phyloP scores from a whole-genome alignment of 108 stramenopile genomes.

The Aurantiochytrium sp. region DNA sequence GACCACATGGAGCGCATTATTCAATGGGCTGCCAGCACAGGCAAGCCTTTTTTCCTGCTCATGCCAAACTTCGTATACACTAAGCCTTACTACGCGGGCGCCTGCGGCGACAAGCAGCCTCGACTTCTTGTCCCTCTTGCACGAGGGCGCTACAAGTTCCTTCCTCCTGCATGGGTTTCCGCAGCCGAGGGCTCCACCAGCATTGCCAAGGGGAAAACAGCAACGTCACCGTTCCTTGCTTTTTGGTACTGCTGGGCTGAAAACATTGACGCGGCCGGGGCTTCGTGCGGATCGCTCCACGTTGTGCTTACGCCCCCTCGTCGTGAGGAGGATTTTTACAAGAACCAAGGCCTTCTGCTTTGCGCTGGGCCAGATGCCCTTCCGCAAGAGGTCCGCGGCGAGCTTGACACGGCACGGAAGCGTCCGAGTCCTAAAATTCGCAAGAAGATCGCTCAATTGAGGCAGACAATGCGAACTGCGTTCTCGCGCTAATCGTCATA shows the following conservation, averaged over 20 bases:
- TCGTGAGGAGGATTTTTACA: not conserved
- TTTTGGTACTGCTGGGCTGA: not conserved
- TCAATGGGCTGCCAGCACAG: conserved; percentile 12
- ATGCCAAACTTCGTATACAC: conserved; percentile 73
- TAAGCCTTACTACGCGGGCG: conserved; percentile 59
- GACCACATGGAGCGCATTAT: conserved; percentile 82
- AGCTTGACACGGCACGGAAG: not conserved
- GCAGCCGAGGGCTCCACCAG: not conserved
- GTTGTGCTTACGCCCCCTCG: not conserved
- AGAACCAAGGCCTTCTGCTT: not conserved
- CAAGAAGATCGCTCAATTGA: not conserved
- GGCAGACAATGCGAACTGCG: not conserved
- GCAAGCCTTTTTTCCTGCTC: conserved; percentile 60
- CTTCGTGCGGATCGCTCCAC: not conserved
- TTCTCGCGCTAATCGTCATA: too few relatives aligned
- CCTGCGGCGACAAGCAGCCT: not conserved
- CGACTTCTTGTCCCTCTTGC: conserved; percentile 1
- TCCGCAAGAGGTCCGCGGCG: not conserved
- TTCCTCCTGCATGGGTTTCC: not conserved
- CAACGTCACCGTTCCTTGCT: not conserved
- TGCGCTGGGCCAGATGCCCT: not conserved
- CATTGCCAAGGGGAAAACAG: not conserved
- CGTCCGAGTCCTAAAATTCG: not conserved
- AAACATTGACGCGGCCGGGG: not conserved
- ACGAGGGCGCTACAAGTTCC: not conserved